phyloP scores from a whole-genome alignment of 192 early-diverging fungal genomes.

The Coemansia sp. region DNA sequence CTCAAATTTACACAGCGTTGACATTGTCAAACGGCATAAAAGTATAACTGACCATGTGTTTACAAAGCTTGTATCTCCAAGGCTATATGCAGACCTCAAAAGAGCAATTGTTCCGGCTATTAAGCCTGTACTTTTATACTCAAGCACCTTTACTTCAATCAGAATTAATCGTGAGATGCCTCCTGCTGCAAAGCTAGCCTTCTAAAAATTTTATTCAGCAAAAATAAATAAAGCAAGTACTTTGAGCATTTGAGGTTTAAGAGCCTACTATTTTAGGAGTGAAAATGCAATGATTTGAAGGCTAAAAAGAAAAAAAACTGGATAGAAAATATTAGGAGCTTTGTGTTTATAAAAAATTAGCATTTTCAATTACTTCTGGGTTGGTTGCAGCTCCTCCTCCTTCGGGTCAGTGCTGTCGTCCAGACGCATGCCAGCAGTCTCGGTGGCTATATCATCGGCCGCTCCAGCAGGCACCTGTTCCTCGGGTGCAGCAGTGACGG shows the following conservation, averaged over 20 bases:
- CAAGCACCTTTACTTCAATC: background rate
- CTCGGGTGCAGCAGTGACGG: slow-evolving; percentile 28
- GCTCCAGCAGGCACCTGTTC: background rate
- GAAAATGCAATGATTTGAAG: too few species aligned
- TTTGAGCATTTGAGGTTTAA: too few species aligned
- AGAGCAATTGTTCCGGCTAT: background rate
- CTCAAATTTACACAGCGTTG: background rate
- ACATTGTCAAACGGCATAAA: background rate
- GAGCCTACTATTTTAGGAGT: too few species aligned
- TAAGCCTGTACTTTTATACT: background rate
- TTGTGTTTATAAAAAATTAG: background rate
- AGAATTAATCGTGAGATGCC: background rate
- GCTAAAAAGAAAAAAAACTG: too few species aligned
- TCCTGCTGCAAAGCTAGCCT: too few species aligned
- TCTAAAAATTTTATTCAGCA: too few species aligned
- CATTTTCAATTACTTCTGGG: background rate
- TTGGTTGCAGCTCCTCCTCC: background rate
- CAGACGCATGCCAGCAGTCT: slow-evolving; percentile 28
- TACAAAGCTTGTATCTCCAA: background rate
- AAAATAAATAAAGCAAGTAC: background rate
- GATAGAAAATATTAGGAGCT: background rate
- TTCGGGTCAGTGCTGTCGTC: slow-evolving; percentile 11
- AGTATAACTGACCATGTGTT: background rate
- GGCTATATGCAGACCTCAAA: background rate
- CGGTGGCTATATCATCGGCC: slow-evolving; percentile 3